Percentiles rank a stretch among this genome's conserved stretches.
Evolutionary conservation across 495 filamentous ascomycete species (phyloP).

Genomic region (Choiromyces venosus): DNA sequence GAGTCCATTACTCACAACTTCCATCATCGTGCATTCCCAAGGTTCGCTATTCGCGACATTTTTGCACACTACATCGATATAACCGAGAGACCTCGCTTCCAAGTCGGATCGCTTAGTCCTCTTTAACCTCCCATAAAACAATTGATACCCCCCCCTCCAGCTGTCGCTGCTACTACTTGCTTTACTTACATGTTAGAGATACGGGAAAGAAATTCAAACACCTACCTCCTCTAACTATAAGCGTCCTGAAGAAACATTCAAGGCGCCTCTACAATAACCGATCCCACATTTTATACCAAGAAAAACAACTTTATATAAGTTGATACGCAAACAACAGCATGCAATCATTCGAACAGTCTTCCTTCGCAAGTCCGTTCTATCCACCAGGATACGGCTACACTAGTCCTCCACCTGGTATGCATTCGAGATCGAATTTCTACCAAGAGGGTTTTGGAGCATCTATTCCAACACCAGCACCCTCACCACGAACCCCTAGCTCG

Average conservation of each 20-base stretch:
- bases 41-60: conserved; percentile 33
- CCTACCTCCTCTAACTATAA: conserved; percentile 24
- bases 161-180: not conserved
- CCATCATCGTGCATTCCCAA: conserved; percentile 41
- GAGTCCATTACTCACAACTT: conserved; percentile 26
- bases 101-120: not conserved
- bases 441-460: conserved; percentile 37
- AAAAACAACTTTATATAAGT: not conserved
- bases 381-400: conserved; percentile 39
- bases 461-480: conserved; percentile 40
- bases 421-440: conserved; percentile 31
- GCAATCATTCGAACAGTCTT: conserved; percentile 39
- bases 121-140: not conserved
- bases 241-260: conserved; percentile 25
- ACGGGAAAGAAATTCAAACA: conserved; percentile 24
- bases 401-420: conserved; percentile 38
- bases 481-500: conserved; percentile 38
- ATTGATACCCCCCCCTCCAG: not conserved
- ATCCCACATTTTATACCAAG: not conserved
- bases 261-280: conserved; percentile 18
- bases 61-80: conserved; percentile 16
- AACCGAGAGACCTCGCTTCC: conserved; percentile 29
- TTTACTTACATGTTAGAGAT: conserved; percentile 41
- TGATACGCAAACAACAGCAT: conserved; percentile 26
- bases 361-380: conserved; percentile 38